A percentile compares a stretch with the other conserved stretches of the same genome.
Conservation (phyloP, 495 filamentous ascomycete genomes). For the Jackrogersella multiformis region DNA sequence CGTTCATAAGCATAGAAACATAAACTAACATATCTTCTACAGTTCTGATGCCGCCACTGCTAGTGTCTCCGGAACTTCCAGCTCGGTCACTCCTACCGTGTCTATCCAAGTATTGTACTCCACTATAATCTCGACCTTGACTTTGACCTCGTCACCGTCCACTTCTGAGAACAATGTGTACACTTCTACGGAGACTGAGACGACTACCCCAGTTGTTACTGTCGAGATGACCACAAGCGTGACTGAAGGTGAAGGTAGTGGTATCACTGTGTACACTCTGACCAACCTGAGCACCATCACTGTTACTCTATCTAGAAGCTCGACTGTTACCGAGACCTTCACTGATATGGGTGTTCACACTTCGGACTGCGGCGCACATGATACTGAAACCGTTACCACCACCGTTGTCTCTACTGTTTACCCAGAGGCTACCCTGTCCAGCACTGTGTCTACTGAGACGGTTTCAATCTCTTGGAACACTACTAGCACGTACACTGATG, state of each 20-base stretch:
- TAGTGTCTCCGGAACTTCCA: background rate
- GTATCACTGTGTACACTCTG: background rate
- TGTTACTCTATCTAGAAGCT: conserved; percentile 2
- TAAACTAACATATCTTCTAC: conserved; percentile 12
- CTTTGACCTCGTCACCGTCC: conserved; percentile 1
- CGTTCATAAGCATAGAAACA: background rate
- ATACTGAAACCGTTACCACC: conserved; percentile 27
- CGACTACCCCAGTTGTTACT: conserved; percentile 22
- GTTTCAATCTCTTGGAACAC: conserved; percentile 2
- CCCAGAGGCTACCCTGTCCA: background rate
- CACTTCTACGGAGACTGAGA: conserved; percentile 28
- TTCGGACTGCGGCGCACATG: conserved; percentile 8
- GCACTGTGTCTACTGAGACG: background rate
- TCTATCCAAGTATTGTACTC: background rate
- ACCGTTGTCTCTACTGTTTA: conserved; percentile 38
- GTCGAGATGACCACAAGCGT: conserved; percentile 18
- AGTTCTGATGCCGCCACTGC: conserved; percentile 17
- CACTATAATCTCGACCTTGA: background rate
- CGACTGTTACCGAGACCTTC: conserved; percentile 14
- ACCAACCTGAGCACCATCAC: conserved; percentile 14
- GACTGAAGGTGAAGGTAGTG: background rate
- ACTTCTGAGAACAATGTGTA: too few relatives aligned
- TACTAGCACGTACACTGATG: background rate
- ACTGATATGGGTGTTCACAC: background rate
- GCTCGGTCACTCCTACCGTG: background rate